phyloP scores from a whole-genome alignment of 2,329 filamentous ascomycete genomes.

The Talaromyces atroroseus region DNA sequence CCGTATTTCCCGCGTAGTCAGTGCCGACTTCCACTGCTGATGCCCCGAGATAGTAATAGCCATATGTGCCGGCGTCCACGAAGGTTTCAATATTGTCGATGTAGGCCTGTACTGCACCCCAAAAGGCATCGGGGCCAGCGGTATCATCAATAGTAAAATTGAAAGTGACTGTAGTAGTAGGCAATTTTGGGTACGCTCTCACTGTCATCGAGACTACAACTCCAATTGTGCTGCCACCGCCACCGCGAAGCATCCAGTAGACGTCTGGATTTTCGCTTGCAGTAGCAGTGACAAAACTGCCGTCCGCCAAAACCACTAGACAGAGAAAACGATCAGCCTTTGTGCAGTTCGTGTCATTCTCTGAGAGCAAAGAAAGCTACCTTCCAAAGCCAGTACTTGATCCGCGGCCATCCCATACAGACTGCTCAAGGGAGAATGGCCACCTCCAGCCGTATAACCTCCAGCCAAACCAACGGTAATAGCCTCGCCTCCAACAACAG shows the following conservation, averaged over 20 bases:
- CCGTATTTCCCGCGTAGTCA: constrained; percentile 16
- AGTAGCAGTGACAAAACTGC: constrained; percentile 46
- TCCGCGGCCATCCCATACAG: constrained; percentile 50
- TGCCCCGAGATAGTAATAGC: constrained; percentile 13
- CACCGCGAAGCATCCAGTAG: constrained; percentile 59
- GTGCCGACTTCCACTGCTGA: constrained; percentile 14
- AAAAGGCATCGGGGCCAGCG: background rate
- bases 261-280: constrained; percentile 49
- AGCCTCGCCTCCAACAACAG: constrained; percentile 49
- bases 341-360: background rate
- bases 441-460: constrained; percentile 57
- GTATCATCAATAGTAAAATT: background rate
- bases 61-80: constrained; percentile 1
- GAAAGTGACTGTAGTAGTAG: background rate
- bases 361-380: background rate
- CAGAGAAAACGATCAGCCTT: background rate
- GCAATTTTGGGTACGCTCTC: constrained; percentile 43
- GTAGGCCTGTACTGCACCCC: background rate
- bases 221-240: constrained; percentile 44
- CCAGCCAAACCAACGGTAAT: constrained; percentile 53
- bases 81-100: background rate
- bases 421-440: constrained; percentile 40
- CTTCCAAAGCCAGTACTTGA: constrained; percentile 52
- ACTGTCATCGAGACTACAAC: constrained; percentile 54
- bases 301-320: constrained; percentile 18